These are phyloP conservation scores for Lactuca saligna DNA, from an alignment of 129 eudicot genomes.

Conservation along the genomic window DNA sequence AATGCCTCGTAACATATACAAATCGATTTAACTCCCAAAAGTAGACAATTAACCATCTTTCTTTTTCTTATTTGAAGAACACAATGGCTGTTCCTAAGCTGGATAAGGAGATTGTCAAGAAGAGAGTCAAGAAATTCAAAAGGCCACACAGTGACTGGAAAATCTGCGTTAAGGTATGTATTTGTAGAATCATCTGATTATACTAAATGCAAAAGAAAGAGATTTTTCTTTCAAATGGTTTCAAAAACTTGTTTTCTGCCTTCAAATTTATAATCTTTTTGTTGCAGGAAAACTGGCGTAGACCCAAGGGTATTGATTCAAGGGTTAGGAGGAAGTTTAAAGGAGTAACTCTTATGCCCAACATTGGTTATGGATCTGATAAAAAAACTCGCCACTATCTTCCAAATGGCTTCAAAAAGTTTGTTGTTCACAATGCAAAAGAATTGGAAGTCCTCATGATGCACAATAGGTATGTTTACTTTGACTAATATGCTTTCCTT, in stretches of 20 bases:
- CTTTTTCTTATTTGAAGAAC: background rate
- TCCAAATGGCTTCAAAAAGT: slow-evolving; percentile 52
- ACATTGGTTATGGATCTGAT: slow-evolving; percentile 46
- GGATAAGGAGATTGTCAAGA: slow-evolving; percentile 55
- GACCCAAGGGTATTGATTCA: slow-evolving; percentile 49
- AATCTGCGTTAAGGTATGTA: slow-evolving; percentile 45
- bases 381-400: slow-evolving; percentile 48
- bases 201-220: background rate
- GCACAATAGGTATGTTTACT: slow-evolving; percentile 45
- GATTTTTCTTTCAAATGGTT: no score
- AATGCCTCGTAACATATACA: background rate
- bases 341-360: slow-evolving; percentile 49
- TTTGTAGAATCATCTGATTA: background rate
- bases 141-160: slow-evolving; percentile 55
- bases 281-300: slow-evolving; percentile 45
- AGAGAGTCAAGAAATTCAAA: slow-evolving; percentile 64
- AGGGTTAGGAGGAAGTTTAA: slow-evolving; percentile 47
- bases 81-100: slow-evolving; percentile 59
- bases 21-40: background rate
- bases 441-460: slow-evolving; percentile 53
- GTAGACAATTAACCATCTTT: background rate
- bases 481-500: background rate
- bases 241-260: background rate
- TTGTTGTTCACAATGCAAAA: slow-evolving; percentile 49
- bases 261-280: background rate